These are phyloP conservation scores for Sphaerosporella brunnea DNA, from an alignment of 495 filamentous ascomycete species.

Conservation along the genomic window DNA sequence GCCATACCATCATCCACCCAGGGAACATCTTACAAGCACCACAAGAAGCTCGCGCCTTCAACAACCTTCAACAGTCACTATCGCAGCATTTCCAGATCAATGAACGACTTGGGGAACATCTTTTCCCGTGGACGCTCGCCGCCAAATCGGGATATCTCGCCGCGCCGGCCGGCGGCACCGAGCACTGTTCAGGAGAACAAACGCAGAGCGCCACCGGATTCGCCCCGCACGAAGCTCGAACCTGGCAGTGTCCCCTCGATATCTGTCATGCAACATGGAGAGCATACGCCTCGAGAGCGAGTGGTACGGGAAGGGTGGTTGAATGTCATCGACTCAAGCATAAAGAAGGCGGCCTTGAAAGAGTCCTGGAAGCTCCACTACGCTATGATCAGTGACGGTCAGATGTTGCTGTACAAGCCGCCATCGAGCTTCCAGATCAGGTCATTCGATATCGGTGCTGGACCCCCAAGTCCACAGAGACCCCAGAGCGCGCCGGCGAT, in stretches of 20 bases:
- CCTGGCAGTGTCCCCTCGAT: slow-evolving; percentile 23
- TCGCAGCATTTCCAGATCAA: slow-evolving; percentile 25
- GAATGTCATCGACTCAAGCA: slow-evolving; percentile 25
- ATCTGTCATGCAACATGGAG: slow-evolving; percentile 23
- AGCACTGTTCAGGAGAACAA: not conserved
- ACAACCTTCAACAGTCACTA: slow-evolving; percentile 26
- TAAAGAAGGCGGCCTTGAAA: slow-evolving; percentile 12
- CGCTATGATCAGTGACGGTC: slow-evolving; percentile 21
- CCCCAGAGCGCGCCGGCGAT: slow-evolving; percentile 25
- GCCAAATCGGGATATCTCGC: slow-evolving; percentile 19
- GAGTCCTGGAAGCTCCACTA: slow-evolving; percentile 26
- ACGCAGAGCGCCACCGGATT: not conserved
- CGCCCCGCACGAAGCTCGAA: slow-evolving; percentile 4
- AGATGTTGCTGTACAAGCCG: slow-evolving; percentile 24
- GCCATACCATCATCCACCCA: slow-evolving; percentile 18
- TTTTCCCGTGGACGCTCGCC: slow-evolving; percentile 25
- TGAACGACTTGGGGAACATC: slow-evolving; percentile 26
- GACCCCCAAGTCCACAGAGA: slow-evolving; percentile 17
- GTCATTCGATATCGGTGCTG: slow-evolving; percentile 19
- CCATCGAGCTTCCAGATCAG: slow-evolving; percentile 21
- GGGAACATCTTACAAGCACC: slow-evolving; percentile 17
- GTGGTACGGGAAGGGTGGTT: slow-evolving; percentile 25
- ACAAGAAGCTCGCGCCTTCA: slow-evolving; percentile 23
- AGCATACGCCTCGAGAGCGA: slow-evolving; percentile 8
- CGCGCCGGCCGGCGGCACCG: not conserved